Evolutionary conservation across 2,329 filamentous ascomycete species (phyloP).

Genomic region (Proliferodiscus dingleyae): DNA sequence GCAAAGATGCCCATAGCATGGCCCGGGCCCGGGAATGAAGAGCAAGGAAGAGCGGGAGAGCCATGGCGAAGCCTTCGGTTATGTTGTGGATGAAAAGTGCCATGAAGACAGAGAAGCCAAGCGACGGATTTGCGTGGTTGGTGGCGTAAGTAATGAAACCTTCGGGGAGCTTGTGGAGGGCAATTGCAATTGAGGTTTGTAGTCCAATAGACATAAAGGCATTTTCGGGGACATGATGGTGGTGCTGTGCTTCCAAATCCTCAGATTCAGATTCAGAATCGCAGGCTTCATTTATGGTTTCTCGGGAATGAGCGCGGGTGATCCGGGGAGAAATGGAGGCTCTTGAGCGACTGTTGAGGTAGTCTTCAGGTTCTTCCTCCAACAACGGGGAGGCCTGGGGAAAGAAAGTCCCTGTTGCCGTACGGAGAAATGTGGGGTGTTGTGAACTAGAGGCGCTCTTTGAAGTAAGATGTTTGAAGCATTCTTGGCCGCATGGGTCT

Average conservation of each 20-base stretch:
- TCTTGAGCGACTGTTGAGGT: neutral
- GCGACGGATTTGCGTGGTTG: slow-evolving; percentile 85
- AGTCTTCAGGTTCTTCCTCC: slow-evolving; percentile 1
- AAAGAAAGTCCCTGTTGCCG: slow-evolving; percentile 12
- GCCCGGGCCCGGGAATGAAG: slow-evolving; percentile 74
- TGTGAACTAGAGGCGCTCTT: slow-evolving; percentile 25
- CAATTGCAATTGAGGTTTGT: slow-evolving; percentile 91
- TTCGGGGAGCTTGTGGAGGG: slow-evolving; percentile 90
- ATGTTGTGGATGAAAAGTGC: slow-evolving; percentile 98
- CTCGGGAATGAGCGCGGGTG: slow-evolving; percentile 7
- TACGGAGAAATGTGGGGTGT: slow-evolving; percentile 10
- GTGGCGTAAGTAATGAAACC: slow-evolving; percentile 90
- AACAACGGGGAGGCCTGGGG: slow-evolving; percentile 1
- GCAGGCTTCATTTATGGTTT: slow-evolving; percentile 10
- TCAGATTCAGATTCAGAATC: slow-evolving; percentile 15
- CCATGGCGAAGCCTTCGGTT: slow-evolving; percentile 92
- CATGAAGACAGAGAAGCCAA: slow-evolving; percentile 90
- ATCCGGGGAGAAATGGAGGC: too few relatives aligned
- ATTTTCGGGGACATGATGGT: slow-evolving; percentile 93
- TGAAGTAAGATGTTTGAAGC: slow-evolving; percentile 52
- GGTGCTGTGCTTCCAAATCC: slow-evolving; percentile 48
- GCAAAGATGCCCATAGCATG: slow-evolving; percentile 75
- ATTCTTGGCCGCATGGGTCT: slow-evolving; percentile 62
- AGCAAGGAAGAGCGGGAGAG: slow-evolving; percentile 86
- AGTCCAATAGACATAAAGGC: slow-evolving; percentile 93